Evolutionary conservation across 148 eudicot genomes (phyloP), one percentile per base, ranked within the genome.

Genomic region (Silene uniflora): DNA sequence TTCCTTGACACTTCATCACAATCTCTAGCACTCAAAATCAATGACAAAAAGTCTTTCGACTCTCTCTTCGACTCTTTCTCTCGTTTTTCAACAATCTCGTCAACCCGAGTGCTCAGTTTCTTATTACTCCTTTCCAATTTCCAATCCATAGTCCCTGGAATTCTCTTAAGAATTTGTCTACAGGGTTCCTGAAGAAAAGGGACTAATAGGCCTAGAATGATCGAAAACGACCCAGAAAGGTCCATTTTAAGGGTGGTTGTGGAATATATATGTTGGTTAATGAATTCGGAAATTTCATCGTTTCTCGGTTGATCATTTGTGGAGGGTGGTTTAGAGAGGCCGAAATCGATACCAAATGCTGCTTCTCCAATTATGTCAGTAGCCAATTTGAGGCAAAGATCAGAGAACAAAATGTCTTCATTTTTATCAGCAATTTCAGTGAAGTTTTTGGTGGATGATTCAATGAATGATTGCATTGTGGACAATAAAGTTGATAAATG

Each of bases 201-300:
- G 67, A 88, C 52, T 17, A 94, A 81, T 59, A 94, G 70, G 71
- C 98, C 98, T 73, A 94, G 19, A 44, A 94, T 84, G 77, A 90
- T 89, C 0, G 98, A 91, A 67, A 94, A 72, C 9, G 98, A 91
- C 5, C 93, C 98, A 0, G 98, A 87, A 21, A 94, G 83, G 80
- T 94, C 98, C 97, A 94, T 94, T 75, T 94, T 94, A 24, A 94
- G 91, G 27, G 84, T 85, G 24, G 90, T 90, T 60, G 98, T 91
- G 68, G 98, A 90, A 78, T 91, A 89, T 19, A 94, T 88, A 76
- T 94, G 98, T 62, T 90, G 89, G 27, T 82, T 89, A 66, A 94
- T 86, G 86, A 94, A 94, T 56, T 84, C 89, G 0, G 83, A 86
- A 12, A 81, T 88, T 71, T 86, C 84, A 6, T 58, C 44, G 29